phyloP scores from a whole-genome alignment of 225 moss, liverwort and hornwort species.

The Anthoceros angustus region DNA sequence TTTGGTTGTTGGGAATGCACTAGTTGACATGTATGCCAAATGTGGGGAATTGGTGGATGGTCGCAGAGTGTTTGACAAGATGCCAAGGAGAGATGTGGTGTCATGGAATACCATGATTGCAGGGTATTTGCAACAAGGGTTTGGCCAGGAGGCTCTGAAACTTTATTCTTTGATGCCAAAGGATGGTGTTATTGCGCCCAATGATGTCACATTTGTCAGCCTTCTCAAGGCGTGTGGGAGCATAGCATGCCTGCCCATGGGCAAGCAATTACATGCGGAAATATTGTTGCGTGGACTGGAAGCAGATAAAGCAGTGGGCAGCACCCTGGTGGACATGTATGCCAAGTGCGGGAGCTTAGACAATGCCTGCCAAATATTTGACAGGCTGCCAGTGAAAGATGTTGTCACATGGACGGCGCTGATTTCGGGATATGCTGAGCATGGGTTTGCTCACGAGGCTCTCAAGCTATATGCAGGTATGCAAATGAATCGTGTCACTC shows the following conservation, averaged over 20 bases:
- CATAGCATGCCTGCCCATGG: not conserved
- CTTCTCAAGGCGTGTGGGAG: not conserved
- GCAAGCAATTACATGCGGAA: too few relatives aligned
- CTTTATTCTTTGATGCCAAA: not conserved
- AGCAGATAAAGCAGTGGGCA: too few relatives aligned
- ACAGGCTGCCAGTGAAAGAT: too few relatives aligned
- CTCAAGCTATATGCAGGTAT: too few relatives aligned
- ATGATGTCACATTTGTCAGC: not conserved
- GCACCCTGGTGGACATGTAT: too few relatives aligned
- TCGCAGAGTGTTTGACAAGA: not conserved
- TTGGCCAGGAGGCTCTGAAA: not conserved
- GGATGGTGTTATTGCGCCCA: not conserved
- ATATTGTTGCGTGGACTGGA: too few relatives aligned
- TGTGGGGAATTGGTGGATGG: not conserved
- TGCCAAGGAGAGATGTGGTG: not conserved
- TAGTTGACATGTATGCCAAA: not conserved
- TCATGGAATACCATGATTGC: not conserved
- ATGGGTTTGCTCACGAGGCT: too few relatives aligned
- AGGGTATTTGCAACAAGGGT: not conserved
- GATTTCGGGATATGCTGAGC: too few relatives aligned
- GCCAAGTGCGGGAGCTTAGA: too few relatives aligned
- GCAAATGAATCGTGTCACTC: too few relatives aligned
- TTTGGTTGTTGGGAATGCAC: not conserved
- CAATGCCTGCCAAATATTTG: too few relatives aligned
- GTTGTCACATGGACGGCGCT: too few relatives aligned